phyloP scores from a whole-genome alignment of 1,139 yeast genomes.

The Scheffersomyces parashehatae region DNA sequence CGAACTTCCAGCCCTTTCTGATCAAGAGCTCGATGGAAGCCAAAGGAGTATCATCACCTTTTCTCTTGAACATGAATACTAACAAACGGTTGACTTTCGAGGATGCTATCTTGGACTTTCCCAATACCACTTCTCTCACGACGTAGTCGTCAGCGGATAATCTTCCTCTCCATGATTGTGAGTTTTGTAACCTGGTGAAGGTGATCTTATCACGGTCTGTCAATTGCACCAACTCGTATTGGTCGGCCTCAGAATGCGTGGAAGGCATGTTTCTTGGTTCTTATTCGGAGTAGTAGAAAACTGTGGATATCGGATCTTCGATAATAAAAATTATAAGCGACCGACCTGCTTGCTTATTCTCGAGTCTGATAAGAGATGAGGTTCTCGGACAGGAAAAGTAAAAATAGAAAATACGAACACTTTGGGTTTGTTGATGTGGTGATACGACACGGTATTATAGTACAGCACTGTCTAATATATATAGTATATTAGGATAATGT shows the following conservation, averaged over 20 bases:
- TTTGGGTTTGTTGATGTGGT: too few relatives aligned
- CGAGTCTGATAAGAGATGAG: too few relatives aligned
- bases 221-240: conserved; percentile 11
- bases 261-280: conserved; percentile 1
- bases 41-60: conserved; percentile 21
- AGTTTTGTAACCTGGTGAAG: conserved; percentile 50
- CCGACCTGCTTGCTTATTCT: too few relatives aligned
- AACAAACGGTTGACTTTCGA: conserved; percentile 22
- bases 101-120: conserved; percentile 32
- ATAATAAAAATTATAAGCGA: too few relatives aligned
- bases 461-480: too few relatives aligned
- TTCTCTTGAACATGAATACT: conserved; percentile 32
- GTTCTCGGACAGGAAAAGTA: too few relatives aligned
- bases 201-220: conserved; percentile 34
- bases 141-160: conserved; percentile 50
- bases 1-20: conserved; percentile 29
- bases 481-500: too few relatives aligned
- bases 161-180: conserved; percentile 54
- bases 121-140: conserved; percentile 48
- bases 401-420: too few relatives aligned
- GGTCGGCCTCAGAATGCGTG: neutral
- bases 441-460: too few relatives aligned
- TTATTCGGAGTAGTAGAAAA: too few relatives aligned
- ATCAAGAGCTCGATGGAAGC: conserved; percentile 42
- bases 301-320: too few relatives aligned